Base-by-base conservation (phyloP, 495 filamentous ascomycete genomes). In the Margaritispora aquatica region DNA sequence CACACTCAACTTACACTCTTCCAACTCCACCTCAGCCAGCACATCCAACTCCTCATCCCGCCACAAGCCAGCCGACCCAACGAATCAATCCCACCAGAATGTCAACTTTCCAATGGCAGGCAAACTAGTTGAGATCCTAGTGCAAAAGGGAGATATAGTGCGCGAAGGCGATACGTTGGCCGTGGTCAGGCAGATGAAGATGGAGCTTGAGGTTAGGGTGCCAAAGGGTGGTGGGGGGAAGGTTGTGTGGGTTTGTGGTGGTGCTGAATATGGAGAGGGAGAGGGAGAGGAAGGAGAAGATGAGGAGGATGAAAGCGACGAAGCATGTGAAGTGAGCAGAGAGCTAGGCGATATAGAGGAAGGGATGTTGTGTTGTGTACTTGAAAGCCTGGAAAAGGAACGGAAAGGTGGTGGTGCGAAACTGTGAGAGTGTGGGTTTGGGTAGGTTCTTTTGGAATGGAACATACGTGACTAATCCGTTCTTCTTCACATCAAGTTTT, bases 131-230 rank as follows among this genome's bases (percentile, higher is more conserved):
- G 83, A 85, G 70, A 67, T 86, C 0, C 59, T 79, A 8, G 80
- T 86, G 1, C 68, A 75, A 4, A 73, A 77, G 17, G 82, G 82
- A 0, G 80, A 86, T 57, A 54, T 67, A 26, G 68, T 86, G 0
- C 73, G 67, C 9, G 70, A 78, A 50, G 75, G 79, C 24, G 78
- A 85, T 61, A 77, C 81, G 0, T 69, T 86, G n/a, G 81, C 79
- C 27, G 80, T 85, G 23, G 74, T 86, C 23, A 78, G 81, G 65
- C 83, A 86, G 70, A 86, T 86, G 82, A 85, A 86, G 70, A 85
- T 85, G 83, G 82, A 86, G 66, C 66, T 85, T 15, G 83, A 85
- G 66, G 74, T 86, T 7, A 65, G 83, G 26, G 75, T 75, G 55
- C 73, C 70, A 8, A 74, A 71, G 38, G 71, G 71, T 19, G 82